Conservation (phyloP, 129 eudicot genomes). For the Dittrichia graveolens region DNA sequence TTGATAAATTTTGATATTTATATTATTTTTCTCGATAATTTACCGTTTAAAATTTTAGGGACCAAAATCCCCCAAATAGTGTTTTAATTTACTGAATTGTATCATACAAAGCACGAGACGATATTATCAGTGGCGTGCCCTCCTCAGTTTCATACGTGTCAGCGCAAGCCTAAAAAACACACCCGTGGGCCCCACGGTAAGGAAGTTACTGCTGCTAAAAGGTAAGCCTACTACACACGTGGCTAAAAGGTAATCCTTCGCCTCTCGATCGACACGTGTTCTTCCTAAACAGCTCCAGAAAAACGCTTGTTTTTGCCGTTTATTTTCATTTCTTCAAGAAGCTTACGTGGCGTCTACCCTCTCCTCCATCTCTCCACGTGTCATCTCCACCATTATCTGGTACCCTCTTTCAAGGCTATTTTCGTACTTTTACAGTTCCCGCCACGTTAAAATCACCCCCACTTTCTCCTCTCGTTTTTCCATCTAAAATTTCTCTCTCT, state of each 20-base stretch:
- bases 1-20: too few species aligned
- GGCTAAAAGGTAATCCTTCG: constrained; percentile 14
- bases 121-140: too few species aligned
- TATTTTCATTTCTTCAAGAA: background rate
- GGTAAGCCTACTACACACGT: constrained; percentile 24
- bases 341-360: constrained; percentile 27
- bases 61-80: too few species aligned
- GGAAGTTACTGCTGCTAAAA: constrained; percentile 5
- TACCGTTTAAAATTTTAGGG: too few species aligned
- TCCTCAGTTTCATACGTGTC: too few species aligned
- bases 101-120: too few species aligned
- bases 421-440: background rate
- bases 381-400: constrained; percentile 12
- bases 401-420: background rate
- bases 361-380: constrained; percentile 30
- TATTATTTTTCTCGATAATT: too few species aligned
- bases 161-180: background rate
- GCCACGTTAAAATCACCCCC: constrained; percentile 34
- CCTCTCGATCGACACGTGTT: constrained; percentile 32
- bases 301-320: constrained; percentile 20
- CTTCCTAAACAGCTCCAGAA: constrained; percentile 5
- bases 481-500: constrained; percentile 29
- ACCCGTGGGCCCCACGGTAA: background rate
- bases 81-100: too few species aligned
- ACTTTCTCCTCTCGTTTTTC: constrained; percentile 27